Percentiles rank a stretch among this genome's conserved stretches.
Evolutionary conservation across 2,329 filamentous ascomycete species (phyloP).

Genomic region (Aureobasidium uvarum): DNA sequence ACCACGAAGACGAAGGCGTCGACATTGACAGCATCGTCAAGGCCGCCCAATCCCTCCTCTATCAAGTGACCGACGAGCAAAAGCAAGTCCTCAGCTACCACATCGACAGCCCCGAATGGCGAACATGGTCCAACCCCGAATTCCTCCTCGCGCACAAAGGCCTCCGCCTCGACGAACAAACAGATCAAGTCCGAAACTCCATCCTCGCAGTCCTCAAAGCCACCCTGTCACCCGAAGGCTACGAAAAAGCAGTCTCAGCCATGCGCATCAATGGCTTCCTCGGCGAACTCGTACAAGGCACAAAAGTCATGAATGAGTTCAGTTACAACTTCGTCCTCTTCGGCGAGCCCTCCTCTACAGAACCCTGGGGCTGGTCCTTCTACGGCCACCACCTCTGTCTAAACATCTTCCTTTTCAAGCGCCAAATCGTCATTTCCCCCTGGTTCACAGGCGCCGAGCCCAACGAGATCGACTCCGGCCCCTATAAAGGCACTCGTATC

Average conservation of each 20-base stretch:
- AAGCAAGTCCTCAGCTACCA: constrained; percentile 55
- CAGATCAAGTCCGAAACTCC: constrained; percentile 45
- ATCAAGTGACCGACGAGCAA: constrained; percentile 52
- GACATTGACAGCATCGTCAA: constrained; percentile 58
- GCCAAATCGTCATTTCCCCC: constrained; percentile 67
- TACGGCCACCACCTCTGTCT: constrained; percentile 80
- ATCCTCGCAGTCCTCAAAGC: constrained; percentile 57
- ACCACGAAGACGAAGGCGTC: constrained; percentile 62
- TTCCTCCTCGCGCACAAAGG: constrained; percentile 68
- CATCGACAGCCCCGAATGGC: constrained; percentile 69
- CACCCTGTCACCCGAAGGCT: constrained; percentile 67
- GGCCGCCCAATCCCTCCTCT: constrained; percentile 50
- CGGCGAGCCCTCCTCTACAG: constrained; percentile 56
- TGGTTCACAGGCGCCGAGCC: constrained; percentile 81
- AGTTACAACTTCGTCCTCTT: constrained; percentile 76
- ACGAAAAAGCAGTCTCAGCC: constrained; percentile 64
- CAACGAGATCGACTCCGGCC: constrained; percentile 67
- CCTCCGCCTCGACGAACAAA: constrained; percentile 65
- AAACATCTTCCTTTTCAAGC: constrained; percentile 64
- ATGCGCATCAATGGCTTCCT: constrained; percentile 77
- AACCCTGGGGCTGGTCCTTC: constrained; percentile 69
- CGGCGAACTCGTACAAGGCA: constrained; percentile 62
- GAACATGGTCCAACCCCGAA: constrained; percentile 70
- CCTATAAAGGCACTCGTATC: constrained; percentile 63
- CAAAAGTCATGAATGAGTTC: constrained; percentile 67